Percentiles rank a stretch among this genome's conserved stretches.
phyloP scores from a whole-genome alignment of 2,329 filamentous ascomycete species.

The Ascochyta pisi region DNA sequence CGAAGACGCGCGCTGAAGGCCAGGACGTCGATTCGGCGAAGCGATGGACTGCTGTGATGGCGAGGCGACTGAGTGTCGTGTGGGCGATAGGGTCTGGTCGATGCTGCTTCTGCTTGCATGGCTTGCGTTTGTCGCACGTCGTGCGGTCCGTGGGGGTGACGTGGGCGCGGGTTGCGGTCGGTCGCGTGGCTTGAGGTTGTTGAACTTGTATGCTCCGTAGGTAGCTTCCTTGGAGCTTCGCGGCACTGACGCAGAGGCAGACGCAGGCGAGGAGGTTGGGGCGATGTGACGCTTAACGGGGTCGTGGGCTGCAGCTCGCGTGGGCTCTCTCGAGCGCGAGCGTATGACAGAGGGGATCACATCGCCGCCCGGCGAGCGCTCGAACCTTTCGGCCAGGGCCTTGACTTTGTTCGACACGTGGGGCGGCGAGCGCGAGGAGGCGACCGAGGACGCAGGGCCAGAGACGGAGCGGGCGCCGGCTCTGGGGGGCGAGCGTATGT shows the following conservation, averaged over 20 bases:
- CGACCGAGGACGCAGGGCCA: conserved; percentile 36
- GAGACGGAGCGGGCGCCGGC: conserved; percentile 39
- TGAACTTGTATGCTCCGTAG: conserved; percentile 46
- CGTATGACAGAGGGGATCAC: conserved; percentile 28
- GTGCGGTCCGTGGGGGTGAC: conserved; percentile 33
- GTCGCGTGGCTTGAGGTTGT: conserved; percentile 45
- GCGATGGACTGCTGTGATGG: conserved; percentile 29
- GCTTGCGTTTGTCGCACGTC: conserved; percentile 33
- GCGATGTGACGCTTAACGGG: conserved; percentile 21
- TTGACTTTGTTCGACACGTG: conserved; percentile 43
- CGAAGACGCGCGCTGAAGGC: conserved; percentile 21
- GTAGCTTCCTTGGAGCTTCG: conserved; percentile 38
- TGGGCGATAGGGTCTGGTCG: conserved; percentile 32
- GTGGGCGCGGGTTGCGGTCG: conserved; percentile 45
- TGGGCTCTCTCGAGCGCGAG: conserved; percentile 30
- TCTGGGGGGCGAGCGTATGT: conserved; percentile 33
- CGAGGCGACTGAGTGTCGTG: conserved; percentile 14
- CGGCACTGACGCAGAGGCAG: conserved; percentile 37
- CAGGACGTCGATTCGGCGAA: conserved; percentile 32
- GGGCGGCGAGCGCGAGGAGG: conserved; percentile 30
- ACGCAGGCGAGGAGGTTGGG: conserved; percentile 36
- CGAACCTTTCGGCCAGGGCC: conserved; percentile 48
- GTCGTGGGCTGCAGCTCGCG: conserved; percentile 22
- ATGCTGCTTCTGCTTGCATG: conserved; percentile 30
- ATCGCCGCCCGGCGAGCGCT: conserved; percentile 39